Evolutionary conservation across 2,329 filamentous ascomycete genomes (phyloP).

Genomic region (Dactylonectria macrodidyma): DNA sequence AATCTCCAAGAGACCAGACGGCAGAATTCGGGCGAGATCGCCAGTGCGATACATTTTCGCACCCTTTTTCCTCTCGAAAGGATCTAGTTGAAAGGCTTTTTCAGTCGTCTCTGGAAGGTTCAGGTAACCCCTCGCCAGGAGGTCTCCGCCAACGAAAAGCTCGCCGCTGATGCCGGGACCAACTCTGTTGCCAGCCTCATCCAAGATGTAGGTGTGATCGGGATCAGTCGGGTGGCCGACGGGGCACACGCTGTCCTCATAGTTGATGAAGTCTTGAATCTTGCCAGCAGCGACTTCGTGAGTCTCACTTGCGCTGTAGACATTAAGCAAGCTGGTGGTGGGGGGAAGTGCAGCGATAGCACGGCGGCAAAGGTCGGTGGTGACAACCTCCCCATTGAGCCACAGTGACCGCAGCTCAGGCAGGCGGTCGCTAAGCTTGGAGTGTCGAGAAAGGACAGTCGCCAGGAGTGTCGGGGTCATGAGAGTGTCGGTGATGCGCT

Average conservation of each 20-base stretch:
- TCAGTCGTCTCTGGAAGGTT: conserved; percentile 85
- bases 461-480: conserved; percentile 88
- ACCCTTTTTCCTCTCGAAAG: conserved; percentile 71
- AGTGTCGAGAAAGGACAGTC: conserved; percentile 79
- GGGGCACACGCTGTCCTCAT: conserved; percentile 77
- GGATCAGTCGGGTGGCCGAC: conserved; percentile 80
- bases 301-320: conserved; percentile 87
- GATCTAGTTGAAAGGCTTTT: conserved; percentile 78
- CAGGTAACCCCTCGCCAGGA: conserved; percentile 83
- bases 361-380: conserved; percentile 80
- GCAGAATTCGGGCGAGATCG: conserved; percentile 77
- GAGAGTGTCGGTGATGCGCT: conserved; percentile 82
- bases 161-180: conserved; percentile 76
- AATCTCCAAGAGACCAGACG: conserved; percentile 80
- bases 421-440: conserved; percentile 74
- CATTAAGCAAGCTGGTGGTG: conserved; percentile 79
- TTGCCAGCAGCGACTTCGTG: conserved; percentile 86
- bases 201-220: conserved; percentile 79
- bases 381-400: conserved; percentile 88
- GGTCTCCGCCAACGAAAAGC: conserved; percentile 80
- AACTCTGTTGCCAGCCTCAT: conserved; percentile 77
- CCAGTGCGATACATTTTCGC: conserved; percentile 83
- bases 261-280: conserved; percentile 76
- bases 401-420: conserved; percentile 79
- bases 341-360: conserved; percentile 79